Base-by-base conservation (phyloP, 129 eudicot species). In the Escallonia rubra region DNA sequence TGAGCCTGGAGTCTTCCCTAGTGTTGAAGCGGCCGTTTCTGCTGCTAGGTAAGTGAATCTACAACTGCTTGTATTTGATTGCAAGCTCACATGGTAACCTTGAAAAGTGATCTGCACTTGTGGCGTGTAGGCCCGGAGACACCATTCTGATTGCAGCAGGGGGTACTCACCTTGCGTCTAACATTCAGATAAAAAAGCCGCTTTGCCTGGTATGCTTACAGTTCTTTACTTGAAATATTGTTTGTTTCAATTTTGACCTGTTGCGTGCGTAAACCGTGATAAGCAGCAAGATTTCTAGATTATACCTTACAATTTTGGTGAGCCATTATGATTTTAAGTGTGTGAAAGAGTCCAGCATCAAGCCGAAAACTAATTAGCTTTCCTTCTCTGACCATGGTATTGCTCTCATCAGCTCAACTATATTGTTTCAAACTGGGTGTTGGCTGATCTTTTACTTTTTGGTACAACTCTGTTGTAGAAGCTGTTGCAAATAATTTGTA, bases 91-190 rank as follows among this genome's bases (percentile, higher is more conserved):
- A 7, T 10, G 63, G 7, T n/a, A 2, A 39, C 4, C 3, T 5
- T 38, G 5, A 51, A 61, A 52, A 51, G 55, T 76, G 41, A 77
- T 43, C 6, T 55, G 51, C 54, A 41, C 10, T 45, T 71, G 13
- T 62, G 68, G 68, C 34, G 52, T 73, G 63, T 83, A 93, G 98
- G 87, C 95, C 98, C 66, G 98, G 98, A n/a, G 98, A 93, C 78
- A 93, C 98, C 59, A 86, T 93, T 72, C 61, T 93, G 78, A 86
- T 93, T 74, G 91, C 92, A 50, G 90, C 98, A 62, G 98, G 98
- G 53, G 96, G 98, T 45, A 77, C 75, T 62, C 98, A 93, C 77
- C 73, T 72, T 69, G 84, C 92, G 13, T 89, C 95, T 8, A 84
- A 82, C 76, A 86, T 93, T 74, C 98, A 86, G 81, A 89, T 93